Evolutionary conservation across 768 basidiomycete genomes (phyloP).

Genomic region (Kwoniella dejecticola): DNA sequence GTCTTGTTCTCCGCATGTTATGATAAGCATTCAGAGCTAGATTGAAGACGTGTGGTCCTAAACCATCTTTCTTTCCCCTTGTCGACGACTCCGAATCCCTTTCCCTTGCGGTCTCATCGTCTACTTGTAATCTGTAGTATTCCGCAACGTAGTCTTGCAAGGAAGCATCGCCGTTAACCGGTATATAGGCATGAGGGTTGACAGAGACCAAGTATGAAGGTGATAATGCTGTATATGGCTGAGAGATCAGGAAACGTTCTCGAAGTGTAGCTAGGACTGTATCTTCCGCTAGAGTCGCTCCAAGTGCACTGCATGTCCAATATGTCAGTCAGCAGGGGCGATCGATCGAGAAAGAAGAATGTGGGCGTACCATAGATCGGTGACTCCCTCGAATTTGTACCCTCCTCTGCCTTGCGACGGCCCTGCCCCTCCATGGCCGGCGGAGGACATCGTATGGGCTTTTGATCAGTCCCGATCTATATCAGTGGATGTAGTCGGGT

Average conservation of each 20-base stretch:
- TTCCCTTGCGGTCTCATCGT: conserved; percentile 41
- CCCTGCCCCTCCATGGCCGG: conserved; percentile 1
- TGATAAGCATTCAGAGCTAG: conserved; percentile 89
- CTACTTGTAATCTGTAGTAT: conserved; percentile 68
- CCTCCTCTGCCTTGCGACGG: conserved; percentile 15
- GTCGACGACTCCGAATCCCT: conserved; percentile 53
- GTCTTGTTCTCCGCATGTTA: conserved; percentile 88
- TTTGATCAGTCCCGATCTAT: no score
- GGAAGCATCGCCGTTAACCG: conserved; percentile 78
- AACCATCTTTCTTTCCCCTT: conserved; percentile 60
- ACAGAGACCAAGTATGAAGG: conserved; percentile 75
- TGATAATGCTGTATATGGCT: conserved; percentile 52
- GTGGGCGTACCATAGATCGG: conserved; percentile 43
- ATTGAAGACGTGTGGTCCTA: conserved; percentile 83
- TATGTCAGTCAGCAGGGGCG: no score
- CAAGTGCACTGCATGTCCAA: conserved; percentile 2
- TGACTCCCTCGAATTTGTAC: conserved; percentile 37
- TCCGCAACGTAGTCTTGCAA: conserved; percentile 84
- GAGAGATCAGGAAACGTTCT: conserved; percentile 54
- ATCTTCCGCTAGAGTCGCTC: conserved; percentile 50
- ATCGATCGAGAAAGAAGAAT: not conserved
- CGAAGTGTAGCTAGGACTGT: conserved; percentile 53
- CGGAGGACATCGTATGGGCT: not conserved
- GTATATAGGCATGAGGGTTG: conserved; percentile 89
- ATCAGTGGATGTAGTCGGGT: no score